Conservation (phyloP, 2,329 filamentous ascomycete species). For the Monilinia vaccinii-corymbosi region DNA sequence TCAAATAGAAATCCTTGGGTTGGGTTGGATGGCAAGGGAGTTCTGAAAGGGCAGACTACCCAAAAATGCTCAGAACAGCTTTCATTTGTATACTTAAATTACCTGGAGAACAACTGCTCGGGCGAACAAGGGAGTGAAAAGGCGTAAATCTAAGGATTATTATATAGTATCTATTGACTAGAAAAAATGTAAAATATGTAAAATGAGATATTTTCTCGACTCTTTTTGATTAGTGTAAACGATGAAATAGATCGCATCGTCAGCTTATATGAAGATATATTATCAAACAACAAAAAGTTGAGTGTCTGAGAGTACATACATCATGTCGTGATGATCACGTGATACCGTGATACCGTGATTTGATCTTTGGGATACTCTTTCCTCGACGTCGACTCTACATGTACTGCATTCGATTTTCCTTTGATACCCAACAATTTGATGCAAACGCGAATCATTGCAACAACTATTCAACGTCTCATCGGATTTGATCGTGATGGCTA, state of each 20-base stretch:
- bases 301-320: too few species aligned
- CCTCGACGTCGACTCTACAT: background rate
- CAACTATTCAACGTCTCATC: background rate
- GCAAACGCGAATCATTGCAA: background rate
- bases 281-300: too few species aligned
- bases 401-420: background rate
- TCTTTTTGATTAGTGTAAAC: too few species aligned
- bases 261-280: background rate
- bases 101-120: background rate
- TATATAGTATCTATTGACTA: background rate
- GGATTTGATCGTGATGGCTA: background rate
- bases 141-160: background rate
- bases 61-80: background rate
- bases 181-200: background rate
- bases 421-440: background rate
- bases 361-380: background rate
- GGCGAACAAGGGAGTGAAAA: background rate
- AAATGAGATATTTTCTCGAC: too few species aligned
- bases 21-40: background rate
- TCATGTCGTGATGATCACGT: too few species aligned
- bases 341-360: background rate
- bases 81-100: conserved; percentile 3
- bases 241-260: background rate
- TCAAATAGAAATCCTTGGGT: conserved; percentile 1
- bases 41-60: conserved; percentile 1